A percentile compares a stretch with the other conserved stretches of the same genome.
Evolutionary conservation across 306 rosid species (phyloP).

Genomic region (Citrullus mucosospermus): DNA sequence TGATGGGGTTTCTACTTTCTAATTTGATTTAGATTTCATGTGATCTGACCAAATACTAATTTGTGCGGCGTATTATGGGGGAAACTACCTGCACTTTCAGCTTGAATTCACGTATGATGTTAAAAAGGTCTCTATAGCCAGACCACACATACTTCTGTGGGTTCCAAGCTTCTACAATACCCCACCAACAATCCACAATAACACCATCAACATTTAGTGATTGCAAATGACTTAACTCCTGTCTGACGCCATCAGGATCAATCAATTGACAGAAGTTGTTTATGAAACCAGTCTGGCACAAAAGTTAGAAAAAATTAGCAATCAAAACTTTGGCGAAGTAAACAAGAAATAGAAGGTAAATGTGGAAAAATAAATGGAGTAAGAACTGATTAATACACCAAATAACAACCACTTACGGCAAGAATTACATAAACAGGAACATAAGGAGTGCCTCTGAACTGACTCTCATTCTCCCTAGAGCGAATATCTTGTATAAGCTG

Average conservation of each 20-base stretch:
- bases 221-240: conserved; percentile 62
- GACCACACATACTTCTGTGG: conserved; percentile 90
- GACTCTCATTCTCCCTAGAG: conserved; percentile 49
- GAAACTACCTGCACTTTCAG: conserved; percentile 68
- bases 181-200: conserved; percentile 96
- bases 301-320: conserved; percentile 15
- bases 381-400: conserved; percentile 8
- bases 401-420: conserved; percentile 40
- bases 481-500: conserved; percentile 76
- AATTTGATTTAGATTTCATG: not conserved
- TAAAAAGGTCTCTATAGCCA: conserved; percentile 81
- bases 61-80: not conserved
- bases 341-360: conserved; percentile 9
- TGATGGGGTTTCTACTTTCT: not conserved
- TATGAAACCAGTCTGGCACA: conserved; percentile 59
- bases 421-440: conserved; percentile 66
- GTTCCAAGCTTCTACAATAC: conserved; percentile 81
- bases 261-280: conserved; percentile 81
- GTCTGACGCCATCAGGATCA: conserved; percentile 70
- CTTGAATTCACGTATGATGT: conserved; percentile 61
- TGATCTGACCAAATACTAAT: not conserved
- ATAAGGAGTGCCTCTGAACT: conserved; percentile 56
- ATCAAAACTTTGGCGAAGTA: not conserved
- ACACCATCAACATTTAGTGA: conserved; percentile 75
- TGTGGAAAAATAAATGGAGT: not conserved